Evolutionary conservation across 768 basidiomycete species (phyloP).

Genomic region (Hydnomerulius pinastri): DNA sequence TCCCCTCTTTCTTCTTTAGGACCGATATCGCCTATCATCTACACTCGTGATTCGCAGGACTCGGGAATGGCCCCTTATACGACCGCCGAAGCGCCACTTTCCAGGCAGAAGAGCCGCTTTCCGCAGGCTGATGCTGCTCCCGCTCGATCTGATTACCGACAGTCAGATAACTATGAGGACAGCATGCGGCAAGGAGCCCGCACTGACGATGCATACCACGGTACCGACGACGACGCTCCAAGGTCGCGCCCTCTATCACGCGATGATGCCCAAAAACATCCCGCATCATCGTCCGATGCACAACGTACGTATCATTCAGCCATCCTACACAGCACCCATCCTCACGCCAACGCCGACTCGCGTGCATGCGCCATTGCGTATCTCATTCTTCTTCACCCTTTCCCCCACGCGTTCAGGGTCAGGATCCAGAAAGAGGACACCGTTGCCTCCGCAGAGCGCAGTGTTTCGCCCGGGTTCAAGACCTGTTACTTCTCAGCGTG

Average conservation of each 20-base stretch:
- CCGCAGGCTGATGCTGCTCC: constrained; percentile 20
- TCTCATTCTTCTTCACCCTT: constrained; percentile 19
- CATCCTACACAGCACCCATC: constrained; percentile 28
- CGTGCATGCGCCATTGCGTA: constrained; percentile 20
- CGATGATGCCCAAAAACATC: constrained; percentile 17
- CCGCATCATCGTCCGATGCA: constrained; percentile 32
- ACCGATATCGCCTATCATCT: constrained; percentile 37
- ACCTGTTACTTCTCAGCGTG: constrained; percentile 9
- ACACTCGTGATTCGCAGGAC: constrained; percentile 33
- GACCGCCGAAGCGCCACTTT: constrained; percentile 5
- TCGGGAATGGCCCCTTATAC: constrained; percentile 9
- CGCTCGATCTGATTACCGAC: constrained; percentile 12
- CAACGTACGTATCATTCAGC: constrained; percentile 40
- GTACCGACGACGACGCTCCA: constrained; percentile 17
- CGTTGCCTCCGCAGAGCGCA: constrained; percentile 39
- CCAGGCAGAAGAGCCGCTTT: constrained; percentile 24
- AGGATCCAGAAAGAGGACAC: constrained; percentile 36
- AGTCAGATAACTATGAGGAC: constrained; percentile 14
- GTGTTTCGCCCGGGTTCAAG: constrained; percentile 28
- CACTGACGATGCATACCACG: constrained; percentile 20
- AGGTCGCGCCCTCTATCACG: constrained; percentile 21
- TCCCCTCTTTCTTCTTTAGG: constrained; percentile 44
- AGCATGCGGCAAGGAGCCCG: constrained; percentile 18
- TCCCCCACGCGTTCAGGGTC: constrained; percentile 23
- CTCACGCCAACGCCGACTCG: constrained; percentile 29